phyloP scores from a whole-genome alignment of 345 rosid species.

The Litchi chinensis region DNA sequence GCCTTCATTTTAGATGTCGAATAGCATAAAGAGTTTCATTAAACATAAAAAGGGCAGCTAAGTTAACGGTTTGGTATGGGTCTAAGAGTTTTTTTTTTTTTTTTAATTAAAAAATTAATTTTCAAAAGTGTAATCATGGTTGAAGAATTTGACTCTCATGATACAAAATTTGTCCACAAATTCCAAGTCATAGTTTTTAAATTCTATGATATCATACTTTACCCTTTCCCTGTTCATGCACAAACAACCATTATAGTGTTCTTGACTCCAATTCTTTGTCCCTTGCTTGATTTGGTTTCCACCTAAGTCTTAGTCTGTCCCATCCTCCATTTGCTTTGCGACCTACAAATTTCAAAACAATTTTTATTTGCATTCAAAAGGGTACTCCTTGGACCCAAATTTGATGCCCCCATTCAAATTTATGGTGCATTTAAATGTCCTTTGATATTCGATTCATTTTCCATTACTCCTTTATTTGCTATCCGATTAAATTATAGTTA shows the following conservation, averaged over 20 bases:
- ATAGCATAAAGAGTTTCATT: background rate
- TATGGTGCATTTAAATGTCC: background rate
- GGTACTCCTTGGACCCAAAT: no score
- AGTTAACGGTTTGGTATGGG: background rate
- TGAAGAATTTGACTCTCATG: constrained; percentile 4
- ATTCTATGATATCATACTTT: background rate
- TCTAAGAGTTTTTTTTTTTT: background rate
- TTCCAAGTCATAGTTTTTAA: background rate
- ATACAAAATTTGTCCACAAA: background rate
- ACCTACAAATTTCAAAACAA: background rate
- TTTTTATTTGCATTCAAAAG: background rate
- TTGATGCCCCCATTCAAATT: background rate
- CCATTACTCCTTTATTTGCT: background rate
- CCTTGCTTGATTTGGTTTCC: constrained; percentile 10
- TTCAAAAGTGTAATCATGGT: constrained; percentile 16
- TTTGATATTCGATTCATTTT: background rate
- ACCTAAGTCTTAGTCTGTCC: background rate
- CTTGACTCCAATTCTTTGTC: constrained; percentile 19
- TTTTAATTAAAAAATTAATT: background rate
- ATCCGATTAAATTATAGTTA: background rate
- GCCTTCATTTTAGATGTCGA: background rate
- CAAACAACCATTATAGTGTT: constrained; percentile 15
- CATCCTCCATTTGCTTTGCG: background rate
- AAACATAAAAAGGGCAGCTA: background rate
- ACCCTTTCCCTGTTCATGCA: constrained; percentile 14